Percentiles rank a stretch among this genome's conserved stretches.
These are phyloP conservation scores for Chionographis japonica DNA, from an alignment of 106 monocot species.

Conservation along the genomic window DNA sequence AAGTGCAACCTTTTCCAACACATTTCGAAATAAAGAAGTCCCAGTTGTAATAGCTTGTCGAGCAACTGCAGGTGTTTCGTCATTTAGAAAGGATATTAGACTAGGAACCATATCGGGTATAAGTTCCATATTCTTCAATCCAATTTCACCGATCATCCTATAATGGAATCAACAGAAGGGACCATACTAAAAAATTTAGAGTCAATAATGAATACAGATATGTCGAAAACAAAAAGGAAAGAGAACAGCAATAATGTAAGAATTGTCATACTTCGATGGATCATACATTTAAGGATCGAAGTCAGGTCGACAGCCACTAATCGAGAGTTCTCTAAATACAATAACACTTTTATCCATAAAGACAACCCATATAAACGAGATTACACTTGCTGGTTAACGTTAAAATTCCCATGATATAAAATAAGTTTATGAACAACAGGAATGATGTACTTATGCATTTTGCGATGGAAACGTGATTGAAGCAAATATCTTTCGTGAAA, in stretches of 20 bases:
- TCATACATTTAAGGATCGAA: not conserved
- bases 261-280: not conserved
- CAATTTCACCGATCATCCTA: constrained; percentile 83
- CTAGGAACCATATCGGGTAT: constrained; percentile 71
- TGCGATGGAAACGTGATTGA: too few species aligned
- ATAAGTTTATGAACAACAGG: too few species aligned
- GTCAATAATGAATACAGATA: too few species aligned
- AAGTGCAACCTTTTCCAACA: constrained; percentile 60
- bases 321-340: too few species aligned
- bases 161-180: not conserved
- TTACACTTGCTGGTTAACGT: too few species aligned
- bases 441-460: too few species aligned
- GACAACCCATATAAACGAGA: too few species aligned
- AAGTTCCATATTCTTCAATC: constrained; percentile 55
- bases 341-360: too few species aligned
- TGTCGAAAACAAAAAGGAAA: not conserved
- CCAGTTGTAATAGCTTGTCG: constrained; percentile 77
- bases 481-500: too few species aligned
- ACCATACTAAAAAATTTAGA: not conserved
- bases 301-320: not conserved
- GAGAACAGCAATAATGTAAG: not conserved
- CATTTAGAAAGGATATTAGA: constrained; percentile 63
- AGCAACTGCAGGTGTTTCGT: constrained; percentile 75
- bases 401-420: too few species aligned
- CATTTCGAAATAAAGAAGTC: constrained; percentile 50